Conservation (phyloP, 2,329 filamentous ascomycete species). For the Ophiocordyceps sinensis region DNA sequence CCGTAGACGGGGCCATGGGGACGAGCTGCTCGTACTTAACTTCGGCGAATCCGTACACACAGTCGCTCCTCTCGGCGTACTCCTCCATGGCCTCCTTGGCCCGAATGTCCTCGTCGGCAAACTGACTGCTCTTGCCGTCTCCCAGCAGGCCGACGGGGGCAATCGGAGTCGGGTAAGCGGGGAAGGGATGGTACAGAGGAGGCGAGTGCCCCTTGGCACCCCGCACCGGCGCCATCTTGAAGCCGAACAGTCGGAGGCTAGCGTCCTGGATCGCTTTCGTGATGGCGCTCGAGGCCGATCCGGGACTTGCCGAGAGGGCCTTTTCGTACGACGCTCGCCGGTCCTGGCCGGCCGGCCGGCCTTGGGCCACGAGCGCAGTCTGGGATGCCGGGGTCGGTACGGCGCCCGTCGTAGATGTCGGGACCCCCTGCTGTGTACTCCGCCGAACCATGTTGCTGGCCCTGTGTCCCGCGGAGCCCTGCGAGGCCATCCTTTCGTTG, state of each 20-base stretch:
- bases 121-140: constrained; percentile 40
- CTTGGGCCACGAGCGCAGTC: constrained; percentile 59
- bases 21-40: constrained; percentile 98
- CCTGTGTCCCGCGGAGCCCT: constrained; percentile 35
- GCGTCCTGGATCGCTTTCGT: constrained; percentile 93
- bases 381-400: constrained; percentile 52
- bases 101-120: constrained; percentile 62
- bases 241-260: constrained; percentile 58
- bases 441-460: constrained; percentile 55
- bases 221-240: constrained; percentile 53
- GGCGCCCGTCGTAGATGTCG: constrained; percentile 55
- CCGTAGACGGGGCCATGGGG: constrained; percentile 66
- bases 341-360: constrained; percentile 55
- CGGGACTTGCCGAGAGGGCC: constrained; percentile 50
- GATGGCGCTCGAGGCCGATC: constrained; percentile 76
- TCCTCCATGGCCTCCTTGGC: constrained; percentile 79
- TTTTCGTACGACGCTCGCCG: constrained; percentile 72
- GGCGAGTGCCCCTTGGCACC: constrained; percentile 54
- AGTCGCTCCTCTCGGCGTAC: constrained; percentile 81
- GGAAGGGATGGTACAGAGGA: constrained; percentile 69
- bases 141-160: constrained; percentile 48
- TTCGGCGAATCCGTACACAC: constrained; percentile 94
- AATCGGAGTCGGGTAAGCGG: constrained; percentile 62
- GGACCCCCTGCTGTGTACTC: constrained; percentile 62
- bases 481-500: constrained; percentile 48